Evolutionary conservation across 257 asterid genomes (phyloP).

Genomic region (Solanum piurae): DNA sequence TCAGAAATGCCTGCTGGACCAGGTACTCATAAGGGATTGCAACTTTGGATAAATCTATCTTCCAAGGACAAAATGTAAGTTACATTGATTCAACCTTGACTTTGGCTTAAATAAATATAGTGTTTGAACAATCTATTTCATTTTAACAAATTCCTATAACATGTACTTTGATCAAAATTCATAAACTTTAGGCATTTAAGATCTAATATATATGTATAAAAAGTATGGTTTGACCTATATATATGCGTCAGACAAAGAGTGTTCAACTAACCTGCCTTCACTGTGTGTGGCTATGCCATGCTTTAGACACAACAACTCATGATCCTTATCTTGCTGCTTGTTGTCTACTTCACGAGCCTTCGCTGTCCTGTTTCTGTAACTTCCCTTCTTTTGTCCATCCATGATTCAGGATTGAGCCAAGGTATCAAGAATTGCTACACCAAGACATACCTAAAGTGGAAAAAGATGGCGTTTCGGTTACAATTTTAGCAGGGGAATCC

Average conservation of each 20-base stretch:
- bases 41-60: conserved; percentile 83
- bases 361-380: not conserved
- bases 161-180: not conserved
- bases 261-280: not conserved
- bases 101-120: not conserved
- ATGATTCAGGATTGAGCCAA: conserved; percentile 64
- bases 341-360: not conserved
- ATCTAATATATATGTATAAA: not conserved
- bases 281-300: fast-evolving
- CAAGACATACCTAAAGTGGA: conserved; percentile 56
- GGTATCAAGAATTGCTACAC: conserved; percentile 68
- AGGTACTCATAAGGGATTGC: conserved; percentile 64
- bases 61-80: conserved; percentile 86
- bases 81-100: not conserved
- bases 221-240: not conserved
- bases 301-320: not conserved
- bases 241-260: not conserved
- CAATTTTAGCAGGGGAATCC: conserved; percentile 80
- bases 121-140: not conserved
- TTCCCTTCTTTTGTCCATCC: not conserved
- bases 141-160: not conserved
- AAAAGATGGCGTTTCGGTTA: conserved; percentile 60
- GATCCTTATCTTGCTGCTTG: not conserved
- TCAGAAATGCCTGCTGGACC: conserved; percentile 96
- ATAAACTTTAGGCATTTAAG: not conserved